Conservation (phyloP, 805 yeast genomes). For the Candida chauliodis region DNA sequence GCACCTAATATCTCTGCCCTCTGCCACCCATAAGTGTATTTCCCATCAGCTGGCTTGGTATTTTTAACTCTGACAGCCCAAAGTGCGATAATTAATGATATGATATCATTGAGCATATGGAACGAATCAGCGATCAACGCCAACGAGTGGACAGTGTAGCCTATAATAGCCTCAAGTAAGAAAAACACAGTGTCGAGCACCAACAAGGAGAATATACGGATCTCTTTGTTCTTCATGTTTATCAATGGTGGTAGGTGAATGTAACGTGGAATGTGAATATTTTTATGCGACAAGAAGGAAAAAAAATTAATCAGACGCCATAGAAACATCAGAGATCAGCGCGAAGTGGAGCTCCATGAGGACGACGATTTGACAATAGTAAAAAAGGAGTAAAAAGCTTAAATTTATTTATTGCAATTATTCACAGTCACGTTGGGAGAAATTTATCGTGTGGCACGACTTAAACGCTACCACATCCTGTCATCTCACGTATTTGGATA, state of each 20-base stretch:
- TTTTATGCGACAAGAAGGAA: too few species aligned
- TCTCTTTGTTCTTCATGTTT: constrained; percentile 51
- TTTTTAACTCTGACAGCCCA: constrained; percentile 96
- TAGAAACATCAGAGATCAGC: too few species aligned
- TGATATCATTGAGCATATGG: constrained; percentile 95
- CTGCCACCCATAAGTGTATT: constrained; percentile 96
- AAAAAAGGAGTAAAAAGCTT: too few species aligned
- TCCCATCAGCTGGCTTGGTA: constrained; percentile 75
- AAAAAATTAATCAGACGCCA: too few species aligned
- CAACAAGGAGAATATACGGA: constrained; percentile 68
- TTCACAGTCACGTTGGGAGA: too few species aligned
- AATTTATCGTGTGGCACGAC: too few species aligned
- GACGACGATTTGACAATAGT: too few species aligned
- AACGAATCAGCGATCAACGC: constrained; percentile 95
- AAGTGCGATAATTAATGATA: constrained; percentile 82
- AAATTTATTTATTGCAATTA: too few species aligned
- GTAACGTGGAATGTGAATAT: not conserved
- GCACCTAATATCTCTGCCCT: constrained; percentile 97
- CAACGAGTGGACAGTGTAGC: constrained; percentile 88
- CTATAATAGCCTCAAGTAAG: constrained; percentile 77
- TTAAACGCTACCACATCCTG: too few species aligned
- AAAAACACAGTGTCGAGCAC: constrained; percentile 78
- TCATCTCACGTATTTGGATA: constrained; percentile 2
- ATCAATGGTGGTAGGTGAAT: not conserved
- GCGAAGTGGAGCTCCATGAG: too few species aligned